These are phyloP conservation scores for Borealophlyctis nickersoniae DNA, from an alignment of 192 early-diverging fungal species.

Conservation along the genomic window DNA sequence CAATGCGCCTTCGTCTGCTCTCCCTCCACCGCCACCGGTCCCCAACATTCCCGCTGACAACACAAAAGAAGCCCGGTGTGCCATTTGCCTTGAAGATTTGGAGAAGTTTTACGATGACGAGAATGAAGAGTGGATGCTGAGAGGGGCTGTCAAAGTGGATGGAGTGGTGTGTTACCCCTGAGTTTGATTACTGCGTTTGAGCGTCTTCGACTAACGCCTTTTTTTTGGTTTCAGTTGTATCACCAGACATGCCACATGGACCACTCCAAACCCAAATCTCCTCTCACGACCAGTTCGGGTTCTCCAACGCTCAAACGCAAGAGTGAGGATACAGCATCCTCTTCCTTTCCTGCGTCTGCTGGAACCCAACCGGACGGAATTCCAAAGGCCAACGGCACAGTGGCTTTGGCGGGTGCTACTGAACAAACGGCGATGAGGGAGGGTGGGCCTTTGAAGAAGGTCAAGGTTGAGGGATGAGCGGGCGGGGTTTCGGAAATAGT, in stretches of 20 bases:
- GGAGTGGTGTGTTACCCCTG: constrained; percentile 17
- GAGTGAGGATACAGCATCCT: too few relatives aligned
- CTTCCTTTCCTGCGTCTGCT: too few relatives aligned
- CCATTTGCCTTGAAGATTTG: constrained; percentile 48
- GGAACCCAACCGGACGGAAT: too few relatives aligned
- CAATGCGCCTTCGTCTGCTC: not conserved
- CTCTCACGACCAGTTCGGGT: too few relatives aligned
- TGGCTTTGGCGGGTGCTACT: too few relatives aligned
- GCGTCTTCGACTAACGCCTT: not conserved
- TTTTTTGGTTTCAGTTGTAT: not conserved
- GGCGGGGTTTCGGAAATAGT: too few relatives aligned
- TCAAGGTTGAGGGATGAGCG: too few relatives aligned
- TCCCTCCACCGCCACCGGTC: not conserved
- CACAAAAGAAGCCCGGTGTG: constrained; percentile 34
- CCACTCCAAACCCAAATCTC: too few relatives aligned
- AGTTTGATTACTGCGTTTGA: not conserved
- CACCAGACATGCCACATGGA: not conserved
- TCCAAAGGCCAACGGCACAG: too few relatives aligned
- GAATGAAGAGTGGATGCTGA: constrained; percentile 57
- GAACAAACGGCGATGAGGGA: too few relatives aligned
- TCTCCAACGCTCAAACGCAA: too few relatives aligned
- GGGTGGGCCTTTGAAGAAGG: too few relatives aligned
- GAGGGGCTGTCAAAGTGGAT: constrained; percentile 33
- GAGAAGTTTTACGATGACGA: constrained; percentile 59
- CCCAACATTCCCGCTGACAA: constrained; percentile 34